Evolutionary conservation across 805 yeast genomes (phyloP), one percentile per base, ranked within the genome.

Genomic region (Metschnikowia colocasiae): DNA sequence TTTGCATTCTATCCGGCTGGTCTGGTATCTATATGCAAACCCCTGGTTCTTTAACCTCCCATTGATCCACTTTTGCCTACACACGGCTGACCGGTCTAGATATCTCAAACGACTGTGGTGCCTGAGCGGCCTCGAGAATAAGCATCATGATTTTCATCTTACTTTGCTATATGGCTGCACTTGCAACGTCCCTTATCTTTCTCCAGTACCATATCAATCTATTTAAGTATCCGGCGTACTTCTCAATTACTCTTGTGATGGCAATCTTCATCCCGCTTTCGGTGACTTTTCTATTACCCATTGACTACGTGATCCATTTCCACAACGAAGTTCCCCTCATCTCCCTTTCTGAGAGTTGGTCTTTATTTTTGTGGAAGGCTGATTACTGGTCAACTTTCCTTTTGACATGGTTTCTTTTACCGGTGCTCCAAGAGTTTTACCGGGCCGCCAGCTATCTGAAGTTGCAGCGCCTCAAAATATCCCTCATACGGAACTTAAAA

Each of bases 331-430:
- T 65, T n/a, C 53, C 61, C 13, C 63, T 80, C 55, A 73, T 83
- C 53, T 38, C 19, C n/a, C 35, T 54, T 15, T 42, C 50, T 12
- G 57, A 50, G 31, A 30, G 31, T 1, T 73, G 73, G 40, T 50
- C 49, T 10, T 66, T 81, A n/a, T 59, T 71, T 4, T 59, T 85
- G 33, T 88, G 96, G 96, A 76, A 85, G 56, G 58, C 79, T 40
- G 81, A 84, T 45, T 88, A 88, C 63, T 88, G 96, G 96, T 66
- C 79, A 8, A 85, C 95, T 0, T 88, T 87, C 57, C 59, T 74
- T n/a, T 66, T 87, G 46, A 88, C 95, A 35, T 88, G 96, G 96
- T 66, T 80, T 6, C 52, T 86, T 1, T 63, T 88, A 41, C 96
- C 96, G 0, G 66, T 83, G 29, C 68, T 85, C 22, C 94, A 87